Evolutionary conservation across 495 filamentous ascomycete genomes (phyloP).

Genomic region (Talaromyces nanjingensis): DNA sequence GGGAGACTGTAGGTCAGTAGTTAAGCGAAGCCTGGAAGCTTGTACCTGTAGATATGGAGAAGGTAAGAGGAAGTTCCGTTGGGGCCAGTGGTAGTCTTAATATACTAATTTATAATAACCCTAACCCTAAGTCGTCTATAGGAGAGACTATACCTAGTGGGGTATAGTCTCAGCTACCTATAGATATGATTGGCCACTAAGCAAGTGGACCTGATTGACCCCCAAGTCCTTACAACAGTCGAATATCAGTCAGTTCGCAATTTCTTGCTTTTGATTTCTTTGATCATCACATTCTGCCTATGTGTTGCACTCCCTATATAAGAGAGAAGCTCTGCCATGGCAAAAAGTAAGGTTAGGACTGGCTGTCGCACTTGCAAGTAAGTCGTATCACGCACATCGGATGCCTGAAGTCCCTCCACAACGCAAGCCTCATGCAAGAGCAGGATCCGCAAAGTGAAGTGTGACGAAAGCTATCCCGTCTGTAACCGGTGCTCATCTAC

Average conservation of each 20-base stretch:
- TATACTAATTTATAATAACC: too few relatives aligned
- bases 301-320: neutral
- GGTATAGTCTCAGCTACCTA: too few relatives aligned
- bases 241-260: neutral
- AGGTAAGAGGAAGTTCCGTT: too few relatives aligned
- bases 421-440: neutral
- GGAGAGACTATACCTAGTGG: too few relatives aligned
- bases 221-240: neutral
- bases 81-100: too few relatives aligned
- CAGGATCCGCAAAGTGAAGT: slow-evolving; percentile 53
- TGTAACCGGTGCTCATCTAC: slow-evolving; percentile 48
- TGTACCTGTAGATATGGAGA: too few relatives aligned
- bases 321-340: neutral
- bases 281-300: neutral
- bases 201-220: too few relatives aligned
- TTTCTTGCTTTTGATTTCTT: neutral
- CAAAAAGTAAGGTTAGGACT: slow-evolving; percentile 29
- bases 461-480: slow-evolving; percentile 52
- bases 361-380: slow-evolving; percentile 49
- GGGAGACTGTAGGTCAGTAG: too few relatives aligned
- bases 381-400: slow-evolving; percentile 10
- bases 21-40: too few relatives aligned
- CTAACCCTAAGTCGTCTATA: too few relatives aligned
- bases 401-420: slow-evolving; percentile 5
- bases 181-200: too few relatives aligned